These are phyloP conservation scores for Davidsoniella eucalypti DNA, from an alignment of 2,329 filamentous ascomycete genomes.

Conservation along the genomic window DNA sequence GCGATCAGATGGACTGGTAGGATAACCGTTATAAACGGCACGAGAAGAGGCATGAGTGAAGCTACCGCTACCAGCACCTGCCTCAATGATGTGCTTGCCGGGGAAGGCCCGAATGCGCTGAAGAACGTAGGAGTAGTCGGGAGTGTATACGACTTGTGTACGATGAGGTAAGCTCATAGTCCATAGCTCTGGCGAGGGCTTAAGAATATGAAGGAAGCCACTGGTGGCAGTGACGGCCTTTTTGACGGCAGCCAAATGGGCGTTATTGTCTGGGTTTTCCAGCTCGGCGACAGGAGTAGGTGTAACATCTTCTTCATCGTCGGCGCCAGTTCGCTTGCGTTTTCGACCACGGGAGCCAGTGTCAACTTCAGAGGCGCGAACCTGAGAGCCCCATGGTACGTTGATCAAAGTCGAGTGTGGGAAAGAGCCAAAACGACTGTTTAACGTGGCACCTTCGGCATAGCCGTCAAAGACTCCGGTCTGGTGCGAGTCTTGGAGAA, in stretches of 20 bases:
- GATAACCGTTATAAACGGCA: constrained; percentile 59
- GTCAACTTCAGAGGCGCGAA: constrained; percentile 76
- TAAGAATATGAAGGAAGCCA: constrained; percentile 64
- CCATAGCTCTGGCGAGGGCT: constrained; percentile 70
- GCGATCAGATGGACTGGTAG: constrained; percentile 25
- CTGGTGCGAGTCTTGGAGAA: constrained; percentile 25
- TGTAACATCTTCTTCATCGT: constrained; percentile 19
- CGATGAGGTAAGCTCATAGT: constrained; percentile 64
- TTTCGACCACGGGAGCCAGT: constrained; percentile 75
- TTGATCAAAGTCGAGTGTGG: constrained; percentile 63
- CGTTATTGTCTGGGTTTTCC: constrained; percentile 21
- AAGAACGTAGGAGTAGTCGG: constrained; percentile 72
- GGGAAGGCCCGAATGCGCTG: constrained; percentile 60
- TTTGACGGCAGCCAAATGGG: constrained; percentile 20
- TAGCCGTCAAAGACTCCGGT: constrained; percentile 40
- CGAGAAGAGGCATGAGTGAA: constrained; percentile 67
- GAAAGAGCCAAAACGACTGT: constrained; percentile 87
- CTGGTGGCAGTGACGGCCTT: constrained; percentile 38
- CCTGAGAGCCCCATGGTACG: constrained; percentile 80
- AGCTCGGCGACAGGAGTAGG: constrained; percentile 16
- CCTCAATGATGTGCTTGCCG: constrained; percentile 59
- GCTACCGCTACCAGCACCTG: constrained; percentile 66
- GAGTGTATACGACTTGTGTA: constrained; percentile 75
- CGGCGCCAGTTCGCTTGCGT: constrained; percentile 20
- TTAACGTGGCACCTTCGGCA: constrained; percentile 55